Evolutionary conservation across 225 moss, liverwort and hornwort genomes (phyloP).

Genomic region (Marchantia paleacea): DNA sequence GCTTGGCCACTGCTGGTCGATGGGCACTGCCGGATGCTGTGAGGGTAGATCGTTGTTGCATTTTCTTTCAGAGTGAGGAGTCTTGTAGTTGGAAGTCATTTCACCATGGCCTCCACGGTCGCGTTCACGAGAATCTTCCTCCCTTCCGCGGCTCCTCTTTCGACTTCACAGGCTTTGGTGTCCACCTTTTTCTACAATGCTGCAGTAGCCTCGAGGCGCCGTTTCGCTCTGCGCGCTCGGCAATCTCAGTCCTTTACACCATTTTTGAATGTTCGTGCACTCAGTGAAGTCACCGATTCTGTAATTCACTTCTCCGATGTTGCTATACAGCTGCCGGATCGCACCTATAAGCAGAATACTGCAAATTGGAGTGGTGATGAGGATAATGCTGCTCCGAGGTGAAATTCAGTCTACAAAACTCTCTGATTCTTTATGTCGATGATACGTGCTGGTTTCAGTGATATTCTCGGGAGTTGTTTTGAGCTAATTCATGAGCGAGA

Average conservation of each 20-base stretch:
- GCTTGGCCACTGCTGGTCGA: no score
- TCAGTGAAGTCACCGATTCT: constrained; percentile 3
- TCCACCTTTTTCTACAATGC: not conserved
- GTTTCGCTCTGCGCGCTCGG: not conserved
- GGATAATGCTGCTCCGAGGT: constrained; percentile 6
- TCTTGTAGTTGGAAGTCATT: not conserved
- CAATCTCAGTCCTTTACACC: no score
- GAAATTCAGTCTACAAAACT: not conserved
- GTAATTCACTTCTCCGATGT: constrained; percentile 18
- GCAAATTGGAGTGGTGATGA: not conserved
- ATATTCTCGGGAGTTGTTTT: not conserved
- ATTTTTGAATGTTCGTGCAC: not conserved
- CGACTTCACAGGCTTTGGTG: not conserved
- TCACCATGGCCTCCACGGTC: not conserved
- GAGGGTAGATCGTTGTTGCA: not conserved
- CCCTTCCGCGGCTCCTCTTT: not conserved
- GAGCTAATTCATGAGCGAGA: no score
- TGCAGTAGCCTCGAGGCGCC: not conserved
- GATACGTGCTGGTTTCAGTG: not conserved
- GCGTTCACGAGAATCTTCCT: not conserved
- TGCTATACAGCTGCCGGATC: constrained; percentile 23
- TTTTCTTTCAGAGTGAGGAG: not conserved
- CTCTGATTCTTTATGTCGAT: not conserved
- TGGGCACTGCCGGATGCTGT: no score
- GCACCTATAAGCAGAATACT: not conserved